Conservation (phyloP, 2,329 filamentous ascomycete genomes). For the Colletotrichum caudatum region DNA sequence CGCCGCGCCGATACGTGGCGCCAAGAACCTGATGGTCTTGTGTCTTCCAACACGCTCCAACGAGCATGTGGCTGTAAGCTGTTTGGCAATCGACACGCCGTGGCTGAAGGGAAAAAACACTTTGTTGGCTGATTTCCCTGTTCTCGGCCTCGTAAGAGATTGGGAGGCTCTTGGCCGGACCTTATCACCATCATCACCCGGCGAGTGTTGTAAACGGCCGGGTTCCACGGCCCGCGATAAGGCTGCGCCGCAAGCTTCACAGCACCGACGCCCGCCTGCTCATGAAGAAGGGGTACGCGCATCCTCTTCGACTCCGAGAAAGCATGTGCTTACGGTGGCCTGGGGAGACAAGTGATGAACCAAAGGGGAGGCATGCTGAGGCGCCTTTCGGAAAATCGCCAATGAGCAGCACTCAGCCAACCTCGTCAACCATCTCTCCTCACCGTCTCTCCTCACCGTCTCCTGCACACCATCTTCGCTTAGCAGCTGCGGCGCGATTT, state of each 20-base stretch:
- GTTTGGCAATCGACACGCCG: background rate
- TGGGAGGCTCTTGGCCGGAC: background rate
- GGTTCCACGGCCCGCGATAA: constrained; percentile 22
- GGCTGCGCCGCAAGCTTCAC: constrained; percentile 13
- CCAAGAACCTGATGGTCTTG: background rate
- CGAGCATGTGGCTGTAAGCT: background rate
- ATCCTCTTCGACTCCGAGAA: background rate
- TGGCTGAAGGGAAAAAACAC: background rate
- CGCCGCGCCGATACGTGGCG: background rate
- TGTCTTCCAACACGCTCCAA: background rate
- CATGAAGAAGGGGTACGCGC: constrained; percentile 3
- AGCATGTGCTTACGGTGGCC: background rate
- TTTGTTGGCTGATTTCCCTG: background rate
- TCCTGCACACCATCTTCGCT: constrained; percentile 33
- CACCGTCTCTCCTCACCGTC: constrained; percentile 21
- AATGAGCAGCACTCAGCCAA: constrained; percentile 20
- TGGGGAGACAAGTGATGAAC: background rate
- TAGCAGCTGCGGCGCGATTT: background rate
- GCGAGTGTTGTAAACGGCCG: background rate
- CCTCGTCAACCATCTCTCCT: constrained; percentile 12
- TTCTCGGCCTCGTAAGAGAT: background rate
- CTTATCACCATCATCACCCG: background rate
- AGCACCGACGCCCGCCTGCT: constrained; percentile 7
- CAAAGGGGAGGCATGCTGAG: constrained; percentile 9
- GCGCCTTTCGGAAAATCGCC: constrained; percentile 19